Conservation (phyloP, 805 yeast species). For the Pichia eremophila region DNA sequence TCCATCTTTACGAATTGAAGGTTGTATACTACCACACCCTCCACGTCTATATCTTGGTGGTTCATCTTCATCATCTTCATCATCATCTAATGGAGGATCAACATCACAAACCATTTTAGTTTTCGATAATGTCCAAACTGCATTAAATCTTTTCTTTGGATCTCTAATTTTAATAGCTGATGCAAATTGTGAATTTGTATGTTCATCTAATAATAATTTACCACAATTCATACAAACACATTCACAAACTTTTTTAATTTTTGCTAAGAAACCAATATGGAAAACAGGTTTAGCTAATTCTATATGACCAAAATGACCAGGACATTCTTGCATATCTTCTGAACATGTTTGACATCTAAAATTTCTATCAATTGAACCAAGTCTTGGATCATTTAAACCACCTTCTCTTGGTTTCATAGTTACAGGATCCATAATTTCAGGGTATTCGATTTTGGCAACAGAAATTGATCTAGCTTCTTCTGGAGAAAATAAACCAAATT, state of each 20-base stretch:
- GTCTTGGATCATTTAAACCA: constrained; percentile 92
- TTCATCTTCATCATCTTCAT: constrained; percentile 33
- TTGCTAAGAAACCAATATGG: constrained; percentile 91
- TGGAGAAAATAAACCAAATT: constrained; percentile 95
- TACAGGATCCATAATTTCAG: constrained; percentile 99
- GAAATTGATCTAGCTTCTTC: constrained; percentile 96
- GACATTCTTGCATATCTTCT: constrained; percentile 98
- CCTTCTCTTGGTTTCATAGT: constrained; percentile 93
- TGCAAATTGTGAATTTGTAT: constrained; percentile 65
- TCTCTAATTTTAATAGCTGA: constrained; percentile 84
- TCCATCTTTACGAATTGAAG: constrained; percentile 92
- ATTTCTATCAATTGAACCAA: constrained; percentile 95
- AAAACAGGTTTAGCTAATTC: constrained; percentile 98
- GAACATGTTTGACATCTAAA: constrained; percentile 98
- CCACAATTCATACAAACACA: constrained; percentile 99
- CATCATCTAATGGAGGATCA: constrained; percentile 60
- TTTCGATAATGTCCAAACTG: constrained; percentile 90
- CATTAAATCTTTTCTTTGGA: constrained; percentile 92
- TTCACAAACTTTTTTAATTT: constrained; percentile 91
- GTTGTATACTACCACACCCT: constrained; percentile 97
- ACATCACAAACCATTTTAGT: constrained; percentile 94
- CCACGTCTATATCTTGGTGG: constrained; percentile 51
- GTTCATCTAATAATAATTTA: constrained; percentile 78
- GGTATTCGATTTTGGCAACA: constrained; percentile 95
- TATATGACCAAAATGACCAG: constrained; percentile 98